Percentiles rank a stretch among this genome's conserved stretches.
phyloP scores from a whole-genome alignment of 768 basidiomycete genomes.

The Mycena galericulata region DNA sequence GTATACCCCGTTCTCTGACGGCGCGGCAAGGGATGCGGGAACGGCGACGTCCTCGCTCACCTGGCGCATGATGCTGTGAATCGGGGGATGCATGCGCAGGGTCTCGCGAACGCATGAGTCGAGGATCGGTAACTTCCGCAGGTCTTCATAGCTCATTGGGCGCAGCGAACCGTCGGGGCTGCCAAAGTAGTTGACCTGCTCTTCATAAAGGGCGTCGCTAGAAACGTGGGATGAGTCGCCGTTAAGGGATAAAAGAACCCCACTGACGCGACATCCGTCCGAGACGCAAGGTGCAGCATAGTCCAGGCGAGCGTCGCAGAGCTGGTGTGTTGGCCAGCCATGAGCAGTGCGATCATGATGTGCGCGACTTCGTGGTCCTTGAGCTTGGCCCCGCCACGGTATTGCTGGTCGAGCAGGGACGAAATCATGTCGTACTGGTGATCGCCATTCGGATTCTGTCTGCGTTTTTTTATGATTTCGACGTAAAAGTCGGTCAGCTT shows the following conservation, averaged over 20 bases:
- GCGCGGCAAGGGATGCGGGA: slow-evolving; percentile 83
- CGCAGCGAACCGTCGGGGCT: slow-evolving; percentile 85
- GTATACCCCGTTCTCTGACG: slow-evolving; percentile 78
- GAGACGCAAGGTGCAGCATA: slow-evolving; percentile 86
- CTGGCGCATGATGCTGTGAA: slow-evolving; percentile 95
- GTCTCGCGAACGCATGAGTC: slow-evolving; percentile 95
- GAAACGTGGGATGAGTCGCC: neutral
- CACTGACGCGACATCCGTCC: slow-evolving; percentile 79
- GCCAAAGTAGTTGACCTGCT: slow-evolving; percentile 87
- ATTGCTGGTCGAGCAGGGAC: slow-evolving; percentile 84
- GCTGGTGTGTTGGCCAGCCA: slow-evolving; percentile 99
- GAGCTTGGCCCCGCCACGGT: slow-evolving; percentile 82
- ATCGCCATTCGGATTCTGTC: slow-evolving; percentile 60
- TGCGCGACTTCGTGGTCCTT: slow-evolving; percentile 95
- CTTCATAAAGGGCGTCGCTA: slow-evolving; percentile 87
- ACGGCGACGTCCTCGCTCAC: slow-evolving; percentile 89
- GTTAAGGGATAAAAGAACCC: neutral
- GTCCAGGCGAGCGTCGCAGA: slow-evolving; percentile 94
- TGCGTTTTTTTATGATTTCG: slow-evolving; percentile 83
- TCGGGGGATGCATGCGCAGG: slow-evolving; percentile 92
- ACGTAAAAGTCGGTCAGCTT: slow-evolving; percentile 96
- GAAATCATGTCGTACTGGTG: slow-evolving; percentile 94
- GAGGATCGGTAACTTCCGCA: slow-evolving; percentile 84
- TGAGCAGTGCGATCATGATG: slow-evolving; percentile 98
- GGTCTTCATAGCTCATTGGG: slow-evolving; percentile 86